Evolutionary conservation across 805 yeast genomes (phyloP).

Genomic region (Yarrowia sp.): DNA sequence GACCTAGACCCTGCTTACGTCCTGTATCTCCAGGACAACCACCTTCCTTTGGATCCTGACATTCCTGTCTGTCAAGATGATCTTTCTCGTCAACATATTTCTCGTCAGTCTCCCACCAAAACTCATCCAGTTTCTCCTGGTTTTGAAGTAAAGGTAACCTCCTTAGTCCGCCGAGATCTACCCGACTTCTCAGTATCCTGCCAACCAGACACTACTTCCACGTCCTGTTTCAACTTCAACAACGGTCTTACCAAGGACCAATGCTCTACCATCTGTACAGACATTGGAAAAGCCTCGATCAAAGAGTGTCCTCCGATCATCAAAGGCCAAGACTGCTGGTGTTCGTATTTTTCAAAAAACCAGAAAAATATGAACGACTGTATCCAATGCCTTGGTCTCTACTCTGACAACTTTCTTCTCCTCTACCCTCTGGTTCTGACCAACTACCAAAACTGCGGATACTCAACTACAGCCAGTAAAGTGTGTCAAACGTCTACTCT

Average conservation of each 20-base stretch:
- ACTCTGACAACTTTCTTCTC: background rate
- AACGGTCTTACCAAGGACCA: background rate
- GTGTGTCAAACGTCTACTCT: background rate
- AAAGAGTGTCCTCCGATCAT: background rate
- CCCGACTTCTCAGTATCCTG: background rate
- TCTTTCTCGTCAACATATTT: no score
- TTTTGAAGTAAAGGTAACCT: no score
- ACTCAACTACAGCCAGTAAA: background rate
- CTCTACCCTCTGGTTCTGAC: background rate
- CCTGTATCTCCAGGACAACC: background rate
- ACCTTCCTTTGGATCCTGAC: background rate
- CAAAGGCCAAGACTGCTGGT: background rate
- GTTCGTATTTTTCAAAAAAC: background rate
- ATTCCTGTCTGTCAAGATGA: background rate
- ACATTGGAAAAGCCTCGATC: background rate
- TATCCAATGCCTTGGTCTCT: background rate
- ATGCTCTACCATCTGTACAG: background rate
- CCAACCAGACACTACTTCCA: background rate
- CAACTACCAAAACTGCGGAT: background rate
- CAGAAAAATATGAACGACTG: background rate
- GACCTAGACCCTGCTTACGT: background rate
- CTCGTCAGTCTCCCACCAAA: no score
- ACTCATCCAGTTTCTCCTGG: no score
- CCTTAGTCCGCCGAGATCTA: no score
- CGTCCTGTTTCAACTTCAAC: background rate